Evolutionary conservation across 306 rosid genomes (phyloP).

Genomic region (Prunus padus): DNA sequence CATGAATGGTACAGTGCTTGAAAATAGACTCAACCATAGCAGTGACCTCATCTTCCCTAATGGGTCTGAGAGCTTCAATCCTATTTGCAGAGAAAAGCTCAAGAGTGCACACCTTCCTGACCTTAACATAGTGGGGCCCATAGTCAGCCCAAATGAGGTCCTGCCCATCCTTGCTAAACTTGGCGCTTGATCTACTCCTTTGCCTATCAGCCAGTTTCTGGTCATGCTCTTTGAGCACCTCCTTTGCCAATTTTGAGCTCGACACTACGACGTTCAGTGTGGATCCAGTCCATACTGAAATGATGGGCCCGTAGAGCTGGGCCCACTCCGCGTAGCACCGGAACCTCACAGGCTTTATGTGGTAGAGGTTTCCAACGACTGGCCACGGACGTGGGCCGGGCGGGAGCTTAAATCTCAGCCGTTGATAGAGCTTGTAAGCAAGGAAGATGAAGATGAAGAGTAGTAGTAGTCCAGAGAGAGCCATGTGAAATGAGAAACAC

Average conservation of each 20-base stretch:
- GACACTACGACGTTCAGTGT: conserved; percentile 79
- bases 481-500: no score
- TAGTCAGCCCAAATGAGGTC: conserved; percentile 94
- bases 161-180: conserved; percentile 67
- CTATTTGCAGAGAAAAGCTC: conserved; percentile 79
- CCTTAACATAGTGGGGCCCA: conserved; percentile 90
- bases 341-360: conserved; percentile 77
- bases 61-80: conserved; percentile 61
- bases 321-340: conserved; percentile 87
- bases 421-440: neutral
- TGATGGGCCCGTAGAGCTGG: conserved; percentile 64
- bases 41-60: conserved; percentile 83
- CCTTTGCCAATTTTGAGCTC: conserved; percentile 54
- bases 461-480: no score
- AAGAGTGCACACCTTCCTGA: conserved; percentile 79
- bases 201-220: conserved; percentile 70
- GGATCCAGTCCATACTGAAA: conserved; percentile 86
- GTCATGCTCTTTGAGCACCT: conserved; percentile 75
- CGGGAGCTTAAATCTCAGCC: conserved; percentile 66
- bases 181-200: conserved; percentile 64
- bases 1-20: conserved; percentile 45
- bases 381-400: conserved; percentile 87
- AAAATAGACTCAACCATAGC: conserved; percentile 80
- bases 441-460: conserved; percentile 31
- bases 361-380: conserved; percentile 78